These are phyloP conservation scores for Claviceps arundinis DNA, from an alignment of 2,329 filamentous ascomycete genomes.

Conservation along the genomic window DNA sequence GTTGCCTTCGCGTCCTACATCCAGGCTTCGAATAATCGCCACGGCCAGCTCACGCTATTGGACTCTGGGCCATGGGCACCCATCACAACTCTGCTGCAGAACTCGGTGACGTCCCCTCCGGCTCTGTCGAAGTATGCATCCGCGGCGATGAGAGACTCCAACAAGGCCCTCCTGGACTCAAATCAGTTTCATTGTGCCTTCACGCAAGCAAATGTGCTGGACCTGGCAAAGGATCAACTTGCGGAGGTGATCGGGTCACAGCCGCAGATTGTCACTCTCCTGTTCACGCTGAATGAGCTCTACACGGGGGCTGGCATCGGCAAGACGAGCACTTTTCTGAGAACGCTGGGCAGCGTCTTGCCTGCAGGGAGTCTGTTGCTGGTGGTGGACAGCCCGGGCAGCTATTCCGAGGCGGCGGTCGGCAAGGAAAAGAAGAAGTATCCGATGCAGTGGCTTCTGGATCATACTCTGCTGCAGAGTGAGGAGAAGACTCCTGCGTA, in stretches of 20 bases:
- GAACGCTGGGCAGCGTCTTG: conserved; percentile 48
- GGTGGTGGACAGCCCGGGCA: conserved; percentile 85
- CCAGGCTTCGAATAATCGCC: conserved; percentile 10
- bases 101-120: conserved; percentile 39
- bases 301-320: conserved; percentile 63
- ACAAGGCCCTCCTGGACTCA: conserved; percentile 28
- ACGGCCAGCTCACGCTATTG: conserved; percentile 46
- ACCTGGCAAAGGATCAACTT: conserved; percentile 23
- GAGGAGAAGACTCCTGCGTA: conserved; percentile 20
- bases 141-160: conserved; percentile 29
- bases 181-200: conserved; percentile 28
- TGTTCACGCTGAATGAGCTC: conserved; percentile 94
- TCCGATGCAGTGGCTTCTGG: conserved; percentile 86
- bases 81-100: conserved; percentile 46
- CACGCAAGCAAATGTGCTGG: conserved; percentile 35
- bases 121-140: conserved; percentile 40
- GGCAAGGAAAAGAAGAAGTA: conserved; percentile 54
- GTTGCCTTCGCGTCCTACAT: conserved; percentile 37
- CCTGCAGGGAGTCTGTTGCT: conserved; percentile 54
- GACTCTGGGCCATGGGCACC: conserved; percentile 70
- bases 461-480: conserved; percentile 56
- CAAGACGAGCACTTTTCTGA: conserved; percentile 64
- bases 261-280: conserved; percentile 56
- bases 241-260: conserved; percentile 15
- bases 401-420: conserved; percentile 72